Evolutionary conservation across 2,329 filamentous ascomycete genomes (phyloP).

Genomic region (Colletotrichum euphorbiae): DNA sequence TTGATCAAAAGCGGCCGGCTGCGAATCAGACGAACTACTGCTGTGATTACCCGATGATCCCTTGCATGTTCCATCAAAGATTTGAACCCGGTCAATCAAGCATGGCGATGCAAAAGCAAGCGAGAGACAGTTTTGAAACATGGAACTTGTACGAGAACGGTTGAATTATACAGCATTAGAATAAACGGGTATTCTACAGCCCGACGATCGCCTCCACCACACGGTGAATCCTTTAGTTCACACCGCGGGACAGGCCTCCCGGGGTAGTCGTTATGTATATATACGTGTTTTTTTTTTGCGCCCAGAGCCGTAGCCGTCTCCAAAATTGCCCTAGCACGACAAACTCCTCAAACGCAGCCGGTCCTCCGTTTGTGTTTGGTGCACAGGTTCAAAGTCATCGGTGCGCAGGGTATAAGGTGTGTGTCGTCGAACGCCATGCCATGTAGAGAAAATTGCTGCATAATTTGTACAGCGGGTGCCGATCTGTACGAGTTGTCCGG

Average conservation of each 20-base stretch:
- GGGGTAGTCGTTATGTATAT: constrained; percentile 37
- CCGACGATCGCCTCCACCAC: constrained; percentile 35
- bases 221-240: constrained; percentile 36
- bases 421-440: constrained; percentile 41
- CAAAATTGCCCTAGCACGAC: constrained; percentile 25
- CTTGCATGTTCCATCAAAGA: neutral
- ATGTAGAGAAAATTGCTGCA: constrained; percentile 33
- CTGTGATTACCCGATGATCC: neutral
- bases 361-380: constrained; percentile 26
- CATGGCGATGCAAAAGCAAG: neutral
- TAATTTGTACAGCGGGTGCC: constrained; percentile 38
- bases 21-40: neutral
- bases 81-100: neutral
- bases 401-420: constrained; percentile 41
- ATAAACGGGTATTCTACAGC: constrained; percentile 46
- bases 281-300: constrained; percentile 31
- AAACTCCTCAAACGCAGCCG: constrained; percentile 27
- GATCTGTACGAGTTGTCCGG: constrained; percentile 36
- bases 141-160: neutral
- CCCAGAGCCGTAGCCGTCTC: constrained; percentile 30
- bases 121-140: too few relatives aligned
- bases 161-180: constrained; percentile 54
- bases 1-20: neutral
- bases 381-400: constrained; percentile 32
- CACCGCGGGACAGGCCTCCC: constrained; percentile 37